A percentile compares a stretch with the other conserved stretches of the same genome.
Conservation (phyloP, 176 grass and related monocot genomes). For the Areca catechu region DNA sequence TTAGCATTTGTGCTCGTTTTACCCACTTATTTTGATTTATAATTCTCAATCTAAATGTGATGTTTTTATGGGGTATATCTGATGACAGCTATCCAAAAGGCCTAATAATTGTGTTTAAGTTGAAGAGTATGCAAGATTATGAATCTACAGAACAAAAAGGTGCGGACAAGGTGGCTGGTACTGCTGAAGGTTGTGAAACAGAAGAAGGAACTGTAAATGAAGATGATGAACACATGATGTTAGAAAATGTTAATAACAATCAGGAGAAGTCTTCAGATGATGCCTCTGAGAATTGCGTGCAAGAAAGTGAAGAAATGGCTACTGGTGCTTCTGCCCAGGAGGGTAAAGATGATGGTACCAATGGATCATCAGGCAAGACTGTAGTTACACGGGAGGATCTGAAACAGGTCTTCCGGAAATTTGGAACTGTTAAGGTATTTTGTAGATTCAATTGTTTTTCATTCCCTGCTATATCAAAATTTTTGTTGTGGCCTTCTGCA, state of each 20-base stretch:
- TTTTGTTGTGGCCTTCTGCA: too few relatives aligned
- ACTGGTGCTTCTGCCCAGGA: conserved; percentile 10
- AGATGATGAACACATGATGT: conserved; percentile 22
- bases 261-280: conserved; percentile 23
- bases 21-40: conserved; percentile 3
- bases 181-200: conserved; percentile 6
- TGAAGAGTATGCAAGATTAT: conserved; percentile 48
- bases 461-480: too few relatives aligned
- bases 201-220: conserved; percentile 23
- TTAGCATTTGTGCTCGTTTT: conserved; percentile 5
- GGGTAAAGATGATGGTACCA: conserved; percentile 16
- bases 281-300: not conserved
- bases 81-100: conserved; percentile 69
- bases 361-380: conserved; percentile 14
- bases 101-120: conserved; percentile 70
- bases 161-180: conserved; percentile 27
- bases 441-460: not conserved
- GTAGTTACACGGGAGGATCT: conserved; percentile 65
- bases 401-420: conserved; percentile 67
- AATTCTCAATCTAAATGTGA: conserved; percentile 5
- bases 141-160: conserved; percentile 25
- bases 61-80: conserved; percentile 11
- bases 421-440: conserved; percentile 84
- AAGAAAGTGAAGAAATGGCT: conserved; percentile 13
- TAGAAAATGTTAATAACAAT: conserved; percentile 12